Conservation (phyloP, 2,329 filamentous ascomycete genomes). For the Colletotrichum sp. region DNA sequence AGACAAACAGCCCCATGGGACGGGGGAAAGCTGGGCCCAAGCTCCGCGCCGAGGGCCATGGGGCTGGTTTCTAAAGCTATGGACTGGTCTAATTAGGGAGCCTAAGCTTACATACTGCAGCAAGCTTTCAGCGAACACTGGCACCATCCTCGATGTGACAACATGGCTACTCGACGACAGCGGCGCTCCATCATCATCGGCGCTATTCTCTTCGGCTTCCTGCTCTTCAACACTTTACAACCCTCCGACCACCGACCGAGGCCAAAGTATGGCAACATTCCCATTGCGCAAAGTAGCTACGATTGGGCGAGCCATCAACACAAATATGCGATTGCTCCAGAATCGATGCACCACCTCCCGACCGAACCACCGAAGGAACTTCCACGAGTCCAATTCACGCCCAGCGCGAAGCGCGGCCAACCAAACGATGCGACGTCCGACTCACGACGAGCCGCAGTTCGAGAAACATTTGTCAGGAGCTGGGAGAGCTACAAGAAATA, state of each 20-base stretch:
- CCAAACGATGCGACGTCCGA: conserved; percentile 12
- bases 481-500: conserved; percentile 50
- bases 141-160: conserved; percentile 1
- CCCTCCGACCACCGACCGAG: background rate
- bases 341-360: conserved; percentile 12
- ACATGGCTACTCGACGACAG: conserved; percentile 21
- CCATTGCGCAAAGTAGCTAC: conserved; percentile 16
- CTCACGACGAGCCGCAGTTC: conserved; percentile 29
- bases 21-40: background rate
- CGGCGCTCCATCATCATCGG: conserved; percentile 16
- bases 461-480: conserved; percentile 36
- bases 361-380: background rate
- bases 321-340: conserved; percentile 9
- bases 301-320: conserved; percentile 16
- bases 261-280: conserved; percentile 1
- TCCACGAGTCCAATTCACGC: conserved; percentile 16
- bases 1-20: background rate
- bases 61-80: background rate
- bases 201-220: conserved; percentile 2
- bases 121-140: background rate
- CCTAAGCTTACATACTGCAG: background rate
- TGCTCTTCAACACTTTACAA: background rate
- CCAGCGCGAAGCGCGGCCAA: conserved; percentile 1
- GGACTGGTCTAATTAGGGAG: background rate
- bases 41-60: background rate